A percentile compares a stretch with the other conserved stretches of the same genome.
phyloP scores from a whole-genome alignment of 805 yeast genomes.

The Ogataea chonburiensis region DNA sequence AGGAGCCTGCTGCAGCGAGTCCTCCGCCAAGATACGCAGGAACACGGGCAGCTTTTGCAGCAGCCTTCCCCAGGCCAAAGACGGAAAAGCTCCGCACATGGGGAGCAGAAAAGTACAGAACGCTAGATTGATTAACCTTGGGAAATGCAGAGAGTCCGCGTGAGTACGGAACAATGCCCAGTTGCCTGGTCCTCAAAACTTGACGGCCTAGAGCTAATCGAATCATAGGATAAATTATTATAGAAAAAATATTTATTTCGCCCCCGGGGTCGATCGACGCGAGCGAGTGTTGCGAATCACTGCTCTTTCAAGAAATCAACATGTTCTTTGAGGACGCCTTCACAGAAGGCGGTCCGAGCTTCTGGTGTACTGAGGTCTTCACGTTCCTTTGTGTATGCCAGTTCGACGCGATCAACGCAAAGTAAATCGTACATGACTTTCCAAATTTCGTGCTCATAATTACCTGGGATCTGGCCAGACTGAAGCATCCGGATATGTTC shows the following conservation, averaged over 20 bases:
- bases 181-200: constrained; percentile 1
- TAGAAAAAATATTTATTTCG: constrained; percentile 2
- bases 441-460: constrained; percentile 24
- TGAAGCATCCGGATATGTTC: constrained; percentile 16
- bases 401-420: constrained; percentile 17
- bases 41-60: constrained; percentile 53
- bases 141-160: background rate
- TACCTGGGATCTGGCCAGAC: constrained; percentile 15
- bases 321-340: constrained; percentile 18
- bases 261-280: constrained; percentile 10
- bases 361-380: constrained; percentile 15
- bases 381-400: constrained; percentile 16
- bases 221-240: background rate
- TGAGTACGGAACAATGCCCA: background rate
- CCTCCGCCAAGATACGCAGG: constrained; percentile 91
- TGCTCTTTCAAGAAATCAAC: constrained; percentile 15
- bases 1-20: constrained; percentile 91
- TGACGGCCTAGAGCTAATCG: constrained; percentile 4
- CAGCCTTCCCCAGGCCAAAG: constrained; percentile 49
- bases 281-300: background rate
- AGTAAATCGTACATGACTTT: constrained; percentile 23
- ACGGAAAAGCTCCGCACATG: constrained; percentile 30
- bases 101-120: constrained; percentile 4
- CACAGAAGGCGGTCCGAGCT: constrained; percentile 18
- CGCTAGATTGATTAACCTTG: constrained; percentile 3